These are phyloP conservation scores for Kwoniella bestiolae DNA, from an alignment of 768 basidiomycete genomes.

Conservation along the genomic window DNA sequence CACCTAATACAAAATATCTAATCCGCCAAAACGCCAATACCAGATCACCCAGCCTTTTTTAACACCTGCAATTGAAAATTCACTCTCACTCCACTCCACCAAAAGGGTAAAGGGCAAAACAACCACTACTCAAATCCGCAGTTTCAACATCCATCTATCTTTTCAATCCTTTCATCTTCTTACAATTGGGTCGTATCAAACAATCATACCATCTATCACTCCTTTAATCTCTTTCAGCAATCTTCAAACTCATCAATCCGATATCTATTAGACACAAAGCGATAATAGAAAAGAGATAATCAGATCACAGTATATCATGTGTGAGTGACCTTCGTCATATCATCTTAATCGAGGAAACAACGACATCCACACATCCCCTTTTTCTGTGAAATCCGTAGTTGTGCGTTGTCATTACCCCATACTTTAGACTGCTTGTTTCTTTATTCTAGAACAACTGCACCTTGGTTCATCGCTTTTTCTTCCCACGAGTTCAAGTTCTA, in stretches of 20 bases:
- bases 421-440: neutral
- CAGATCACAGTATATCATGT: neutral
- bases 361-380: neutral
- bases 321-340: neutral
- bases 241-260: neutral
- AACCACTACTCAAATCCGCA: neutral
- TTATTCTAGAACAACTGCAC: neutral
- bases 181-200: neutral
- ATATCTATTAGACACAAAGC: neutral
- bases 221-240: neutral
- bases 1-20: too few relatives aligned
- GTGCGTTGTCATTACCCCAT: neutral
- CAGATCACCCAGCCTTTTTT: neutral
- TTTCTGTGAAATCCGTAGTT: constrained; percentile 8
- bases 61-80: neutral
- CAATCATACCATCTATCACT: neutral
- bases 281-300: neutral
- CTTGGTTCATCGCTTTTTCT: neutral
- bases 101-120: too few relatives aligned
- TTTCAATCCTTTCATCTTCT: too few relatives aligned
- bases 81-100: neutral
- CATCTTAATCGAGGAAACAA: neutral
- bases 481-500: neutral
- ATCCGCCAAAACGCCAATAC: neutral
- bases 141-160: neutral